These are phyloP conservation scores for Gaertneriomyces semiglobifer DNA, from an alignment of 192 early-diverging fungal genomes.

Conservation along the genomic window DNA sequence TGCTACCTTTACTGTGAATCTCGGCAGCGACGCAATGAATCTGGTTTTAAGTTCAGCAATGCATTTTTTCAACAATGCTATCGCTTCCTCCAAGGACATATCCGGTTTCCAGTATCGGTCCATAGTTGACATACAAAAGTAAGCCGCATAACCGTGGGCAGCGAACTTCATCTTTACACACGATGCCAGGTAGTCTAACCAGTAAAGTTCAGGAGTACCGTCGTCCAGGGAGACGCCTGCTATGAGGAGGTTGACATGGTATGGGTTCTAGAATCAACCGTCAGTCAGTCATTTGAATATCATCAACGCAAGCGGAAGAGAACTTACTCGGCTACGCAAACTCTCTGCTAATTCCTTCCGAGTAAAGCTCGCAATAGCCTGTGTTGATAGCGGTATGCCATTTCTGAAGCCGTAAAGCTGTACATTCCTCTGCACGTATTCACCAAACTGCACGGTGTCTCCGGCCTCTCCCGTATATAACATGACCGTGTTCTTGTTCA, in stretches of 20 bases:
- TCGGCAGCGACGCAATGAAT: slow-evolving; percentile 79
- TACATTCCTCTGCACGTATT: slow-evolving; percentile 92
- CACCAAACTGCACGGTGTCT: slow-evolving; percentile 90
- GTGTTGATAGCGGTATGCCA: slow-evolving; percentile 74
- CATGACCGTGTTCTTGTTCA: slow-evolving; percentile 81
- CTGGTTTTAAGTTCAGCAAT: slow-evolving; percentile 75
- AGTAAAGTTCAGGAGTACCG: slow-evolving; percentile 71
- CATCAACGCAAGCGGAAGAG: background rate
- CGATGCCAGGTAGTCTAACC: slow-evolving; percentile 87
- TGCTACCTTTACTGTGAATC: slow-evolving; percentile 81
- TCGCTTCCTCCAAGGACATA: slow-evolving; percentile 81
- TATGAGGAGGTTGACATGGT: slow-evolving; percentile 85
- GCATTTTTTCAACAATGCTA: slow-evolving; percentile 79
- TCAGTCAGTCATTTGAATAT: background rate
- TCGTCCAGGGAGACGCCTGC: slow-evolving; percentile 78
- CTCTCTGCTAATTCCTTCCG: slow-evolving; percentile 82
- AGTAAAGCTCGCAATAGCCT: slow-evolving; percentile 77
- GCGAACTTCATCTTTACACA: slow-evolving; percentile 77
- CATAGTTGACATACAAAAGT: slow-evolving; percentile 86
- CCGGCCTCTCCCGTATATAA: slow-evolving; percentile 86
- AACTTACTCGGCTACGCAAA: slow-evolving; percentile 63
- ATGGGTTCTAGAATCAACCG: slow-evolving; percentile 61
- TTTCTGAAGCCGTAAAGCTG: slow-evolving; percentile 87
- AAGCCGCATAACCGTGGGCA: slow-evolving; percentile 89
- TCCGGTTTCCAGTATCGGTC: slow-evolving; percentile 85